phyloP scores from a whole-genome alignment of 148 eudicot species.

The Vaccinium vitisidaea region DNA sequence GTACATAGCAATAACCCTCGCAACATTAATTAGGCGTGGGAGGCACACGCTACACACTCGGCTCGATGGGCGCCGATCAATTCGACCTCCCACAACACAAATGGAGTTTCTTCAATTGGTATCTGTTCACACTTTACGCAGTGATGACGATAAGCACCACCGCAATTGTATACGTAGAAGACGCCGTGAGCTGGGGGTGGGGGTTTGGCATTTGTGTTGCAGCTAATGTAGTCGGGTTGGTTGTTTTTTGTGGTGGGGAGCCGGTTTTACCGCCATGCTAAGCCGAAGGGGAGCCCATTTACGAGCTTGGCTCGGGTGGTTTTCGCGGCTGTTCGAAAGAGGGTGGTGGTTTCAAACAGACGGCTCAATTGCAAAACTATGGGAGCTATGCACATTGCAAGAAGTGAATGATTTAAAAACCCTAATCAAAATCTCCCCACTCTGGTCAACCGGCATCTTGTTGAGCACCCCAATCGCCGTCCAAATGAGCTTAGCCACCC shows the following conservation, averaged over 20 bases:
- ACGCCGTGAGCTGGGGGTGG: conserved; percentile 20
- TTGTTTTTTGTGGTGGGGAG: conserved; percentile 32
- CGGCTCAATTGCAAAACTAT: conserved; percentile 19
- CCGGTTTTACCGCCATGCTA: conserved; percentile 30
- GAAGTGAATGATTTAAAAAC: conserved; percentile 46
- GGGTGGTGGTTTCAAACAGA: conserved; percentile 20
- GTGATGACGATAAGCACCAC: conserved; percentile 26
- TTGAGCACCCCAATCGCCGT: conserved; percentile 45
- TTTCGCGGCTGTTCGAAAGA: conserved; percentile 37
- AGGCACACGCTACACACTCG: conserved; percentile 39
- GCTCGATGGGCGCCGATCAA: conserved; percentile 47
- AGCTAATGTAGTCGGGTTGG: conserved; percentile 29
- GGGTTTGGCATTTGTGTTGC: conserved; percentile 28
- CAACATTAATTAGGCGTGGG: conserved; percentile 34
- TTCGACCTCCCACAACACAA: conserved; percentile 28
- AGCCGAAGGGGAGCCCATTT: conserved; percentile 43
- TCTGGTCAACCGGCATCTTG: conserved; percentile 55
- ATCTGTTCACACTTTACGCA: conserved; percentile 22
- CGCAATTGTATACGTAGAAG: conserved; percentile 31
- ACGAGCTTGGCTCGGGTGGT: conserved; percentile 33
- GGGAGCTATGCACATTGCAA: conserved; percentile 34
- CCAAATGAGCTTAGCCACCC: conserved; percentile 37
- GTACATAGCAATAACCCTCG: conserved; percentile 28
- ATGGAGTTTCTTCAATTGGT: conserved; percentile 44
- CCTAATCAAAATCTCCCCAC: conserved; percentile 48